Base-by-base conservation (phyloP, 345 rosid species). In the Linum lewisii region DNA sequence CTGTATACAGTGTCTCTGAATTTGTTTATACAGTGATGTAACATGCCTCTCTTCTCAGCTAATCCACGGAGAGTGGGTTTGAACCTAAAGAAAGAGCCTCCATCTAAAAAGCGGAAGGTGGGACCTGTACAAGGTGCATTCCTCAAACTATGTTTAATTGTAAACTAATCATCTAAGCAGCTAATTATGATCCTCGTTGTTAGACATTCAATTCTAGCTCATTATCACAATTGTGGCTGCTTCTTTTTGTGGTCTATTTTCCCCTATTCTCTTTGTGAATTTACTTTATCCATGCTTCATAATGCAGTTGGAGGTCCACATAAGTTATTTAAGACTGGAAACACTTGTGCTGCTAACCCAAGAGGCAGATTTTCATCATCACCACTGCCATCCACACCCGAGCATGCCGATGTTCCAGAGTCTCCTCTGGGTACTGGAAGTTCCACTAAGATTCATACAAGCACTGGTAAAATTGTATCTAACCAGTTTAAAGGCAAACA, bases 61-160 rank as follows among this genome's bases (percentile, higher is more conserved):
- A 89, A 75, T 75, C 76, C 90, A 7, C 78, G 95, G 94, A 87
- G 79, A 74, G 68, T 59, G 64, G 54, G 65, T 24, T 82, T 71
- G 70, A 81, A 80, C 62, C 75, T 66, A 67, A 92, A 79, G 84
- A 92, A 82, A 72, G 95, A 89, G 68, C 80, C 79, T 13, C 90
- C 90, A 24, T 68, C 63, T 62, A 93, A 89, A 72, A 89, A 87
- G 79, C 88, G 76, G 64, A 93, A 82, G 78, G 80, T 84, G 61
- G 97, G 87, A 51, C 82, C 91, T 63, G 77, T 82, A 54, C 82
- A 69, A 78, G 97, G 99, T 89, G 79, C 63, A 49, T 58, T 14
- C 22, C 21, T 47, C 20, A 50, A 57, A 5, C 61, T 45, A 25
- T 36, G n/a, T 56, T 54, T 9, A 45, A 53, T 54, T 11, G 45